Evolutionary conservation across 805 yeast genomes (phyloP), one percentile per base, ranked within the genome.

Genomic region (Spencermartinsiella europaea): DNA sequence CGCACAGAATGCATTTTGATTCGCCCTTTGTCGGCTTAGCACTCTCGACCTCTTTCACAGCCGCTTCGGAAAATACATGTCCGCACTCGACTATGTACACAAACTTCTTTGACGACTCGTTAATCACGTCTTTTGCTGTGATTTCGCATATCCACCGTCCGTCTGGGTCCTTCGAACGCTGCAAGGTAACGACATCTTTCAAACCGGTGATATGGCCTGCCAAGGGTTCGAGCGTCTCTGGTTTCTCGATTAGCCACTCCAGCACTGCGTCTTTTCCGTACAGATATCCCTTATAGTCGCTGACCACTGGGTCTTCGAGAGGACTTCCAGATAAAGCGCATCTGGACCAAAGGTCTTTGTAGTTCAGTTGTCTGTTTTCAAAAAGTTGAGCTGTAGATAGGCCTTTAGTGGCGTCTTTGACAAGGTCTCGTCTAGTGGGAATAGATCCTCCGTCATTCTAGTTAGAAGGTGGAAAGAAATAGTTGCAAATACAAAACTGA

Each of bases 361-460:
- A 44, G 36, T 53, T 50, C 34, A 55, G 53, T 40, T 57, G 60
- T 17, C 50, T 52, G n/a, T 46, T 38, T 14, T 57, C 52, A 25
- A 55, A 57, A 2, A 58, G 19, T 34, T 59, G 42, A 1, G 61
- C 48, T 1, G 60, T 55, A 4, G 62, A 48, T 14, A 45, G 50
- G 8, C 48, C 60, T 27, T 47, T 51, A 1, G 44, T 25, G 7
- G 44, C 59, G 16, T 47, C 50, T 33, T 55, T 61, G 14, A 65
- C 63, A 8, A 77, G 72, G 52, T 81, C 85, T 49, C 72, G 70
- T 22, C 85, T 67, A 37, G 75, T 74, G 15, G 83, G 82, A 20
- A 83, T 79, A 0, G 85, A 74, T 4, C 89, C 88, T 20, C 91
- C 91, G 59, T 84, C 91, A 39, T 59, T 59, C 62, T 59, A 40